phyloP scores from a whole-genome alignment of 2,329 filamentous ascomycete genomes.

The Aspergillus pseudoglaucus region DNA sequence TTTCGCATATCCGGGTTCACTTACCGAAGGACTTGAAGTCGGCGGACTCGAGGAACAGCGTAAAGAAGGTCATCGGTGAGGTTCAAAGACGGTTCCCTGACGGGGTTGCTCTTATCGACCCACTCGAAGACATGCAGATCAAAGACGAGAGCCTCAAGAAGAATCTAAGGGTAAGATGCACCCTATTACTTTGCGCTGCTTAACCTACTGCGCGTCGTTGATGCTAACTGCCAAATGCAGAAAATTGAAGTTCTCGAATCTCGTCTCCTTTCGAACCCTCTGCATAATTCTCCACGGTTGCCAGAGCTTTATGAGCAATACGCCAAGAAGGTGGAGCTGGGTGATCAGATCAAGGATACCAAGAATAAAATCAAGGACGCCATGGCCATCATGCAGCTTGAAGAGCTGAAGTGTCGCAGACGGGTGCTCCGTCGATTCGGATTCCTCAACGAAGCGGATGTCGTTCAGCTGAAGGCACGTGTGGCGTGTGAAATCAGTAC shows the following conservation, averaged over 20 bases:
- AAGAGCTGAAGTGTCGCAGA: conserved; percentile 94
- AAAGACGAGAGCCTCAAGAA: conserved; percentile 89
- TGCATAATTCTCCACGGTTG: conserved; percentile 83
- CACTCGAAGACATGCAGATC: conserved; percentile 94
- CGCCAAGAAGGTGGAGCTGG: conserved; percentile 67
- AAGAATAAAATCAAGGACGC: conserved; percentile 83
- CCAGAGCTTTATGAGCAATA: conserved; percentile 84
- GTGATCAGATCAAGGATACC: conserved; percentile 73
- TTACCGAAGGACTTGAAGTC: conserved; percentile 69
- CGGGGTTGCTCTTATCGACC: conserved; percentile 80
- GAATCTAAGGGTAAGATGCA: conserved; percentile 55
- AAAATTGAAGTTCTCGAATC: conserved; percentile 98
- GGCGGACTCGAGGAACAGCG: conserved; percentile 60
- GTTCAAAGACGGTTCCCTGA: conserved; percentile 85
- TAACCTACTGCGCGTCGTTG: neutral
- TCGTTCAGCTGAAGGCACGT: conserved; percentile 92
- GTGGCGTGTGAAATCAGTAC: conserved; percentile 98
- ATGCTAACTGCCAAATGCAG: conserved; percentile 35
- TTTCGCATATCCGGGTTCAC: conserved; percentile 78
- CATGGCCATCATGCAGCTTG: conserved; percentile 82
- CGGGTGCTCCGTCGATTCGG: conserved; percentile 86
- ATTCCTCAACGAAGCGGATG: conserved; percentile 92
- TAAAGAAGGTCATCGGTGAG: conserved; percentile 65
- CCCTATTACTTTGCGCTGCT: too few species aligned
- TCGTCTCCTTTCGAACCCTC: conserved; percentile 75